Percentiles rank a stretch among this genome's conserved stretches.
Evolutionary conservation across 179 eudicot species (phyloP).

Genomic region (Silene coronaria): DNA sequence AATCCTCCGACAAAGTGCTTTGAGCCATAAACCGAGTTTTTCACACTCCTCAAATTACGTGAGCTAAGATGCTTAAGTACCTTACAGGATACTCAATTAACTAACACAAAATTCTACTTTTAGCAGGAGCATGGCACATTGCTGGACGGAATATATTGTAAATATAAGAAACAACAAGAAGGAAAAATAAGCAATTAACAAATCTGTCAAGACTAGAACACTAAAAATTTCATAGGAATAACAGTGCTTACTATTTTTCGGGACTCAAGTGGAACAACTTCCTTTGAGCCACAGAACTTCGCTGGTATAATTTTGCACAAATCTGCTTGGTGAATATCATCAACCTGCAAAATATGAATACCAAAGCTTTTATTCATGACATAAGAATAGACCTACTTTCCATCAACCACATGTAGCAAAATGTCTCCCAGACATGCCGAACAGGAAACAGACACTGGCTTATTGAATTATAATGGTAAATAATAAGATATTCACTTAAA

Average conservation of each 20-base stretch:
- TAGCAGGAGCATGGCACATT: neutral
- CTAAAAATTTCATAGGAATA: neutral
- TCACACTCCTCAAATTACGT: neutral
- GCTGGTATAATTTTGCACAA: constrained; percentile 88
- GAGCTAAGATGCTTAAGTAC: neutral
- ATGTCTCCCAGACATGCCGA: neutral
- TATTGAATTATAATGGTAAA: neutral
- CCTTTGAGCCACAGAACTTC: constrained; percentile 88
- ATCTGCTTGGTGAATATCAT: constrained; percentile 70
- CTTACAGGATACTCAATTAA: neutral
- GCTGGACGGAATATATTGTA: neutral
- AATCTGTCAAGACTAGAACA: neutral
- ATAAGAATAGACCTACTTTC: neutral
- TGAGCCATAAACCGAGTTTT: neutral
- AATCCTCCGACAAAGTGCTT: neutral
- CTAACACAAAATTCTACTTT: neutral
- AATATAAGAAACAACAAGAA: neutral
- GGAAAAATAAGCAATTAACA: neutral
- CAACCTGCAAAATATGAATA: constrained; percentile 41
- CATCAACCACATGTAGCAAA: neutral
- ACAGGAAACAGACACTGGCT: neutral
- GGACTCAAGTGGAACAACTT: constrained; percentile 68
- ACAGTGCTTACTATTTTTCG: constrained; percentile 46
- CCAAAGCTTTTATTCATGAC: neutral
- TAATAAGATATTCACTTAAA: neutral